These are phyloP conservation scores for Calocybe cyanea DNA, from an alignment of 768 basidiomycete genomes.

Conservation along the genomic window DNA sequence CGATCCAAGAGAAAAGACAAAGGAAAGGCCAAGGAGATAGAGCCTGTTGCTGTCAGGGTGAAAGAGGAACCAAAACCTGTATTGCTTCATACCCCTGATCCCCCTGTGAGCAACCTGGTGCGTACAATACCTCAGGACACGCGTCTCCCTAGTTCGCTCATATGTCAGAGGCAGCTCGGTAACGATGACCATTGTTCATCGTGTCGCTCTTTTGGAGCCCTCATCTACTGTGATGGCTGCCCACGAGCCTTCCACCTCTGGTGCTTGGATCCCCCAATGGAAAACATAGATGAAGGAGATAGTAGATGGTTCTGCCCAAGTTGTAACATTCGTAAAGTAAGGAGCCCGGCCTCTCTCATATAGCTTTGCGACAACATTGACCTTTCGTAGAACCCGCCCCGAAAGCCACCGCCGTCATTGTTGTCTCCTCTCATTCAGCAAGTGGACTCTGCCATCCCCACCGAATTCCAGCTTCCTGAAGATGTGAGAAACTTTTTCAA, in stretches of 20 bases:
- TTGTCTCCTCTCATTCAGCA: conserved; percentile 71
- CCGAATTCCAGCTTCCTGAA: conserved; percentile 82
- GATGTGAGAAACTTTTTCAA: conserved; percentile 82
- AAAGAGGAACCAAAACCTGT: conserved; percentile 51
- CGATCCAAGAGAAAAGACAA: conserved; percentile 46
- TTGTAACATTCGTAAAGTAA: conserved; percentile 65
- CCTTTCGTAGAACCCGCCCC: conserved; percentile 54
- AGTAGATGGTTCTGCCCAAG: conserved; percentile 79
- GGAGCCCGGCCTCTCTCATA: conserved; percentile 17
- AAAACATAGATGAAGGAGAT: conserved; percentile 81
- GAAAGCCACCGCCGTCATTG: conserved; percentile 62
- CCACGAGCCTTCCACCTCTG: conserved; percentile 93
- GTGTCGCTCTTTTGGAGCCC: conserved; percentile 75
- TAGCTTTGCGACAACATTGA: conserved; percentile 16
- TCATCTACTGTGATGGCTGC: conserved; percentile 97
- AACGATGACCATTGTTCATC: conserved; percentile 88
- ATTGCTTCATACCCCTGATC: conserved; percentile 44
- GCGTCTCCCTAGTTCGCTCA: conserved; percentile 2
- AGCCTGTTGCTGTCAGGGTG: conserved; percentile 34
- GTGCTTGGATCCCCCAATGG: conserved; percentile 96
- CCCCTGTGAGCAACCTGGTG: conserved; percentile 36
- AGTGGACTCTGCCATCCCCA: conserved; percentile 64
- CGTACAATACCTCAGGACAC: conserved; percentile 15
- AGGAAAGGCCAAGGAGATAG: conserved; percentile 50
- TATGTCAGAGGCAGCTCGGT: conserved; percentile 31